A percentile compares a stretch with the other conserved stretches of the same genome.
These are phyloP conservation scores for Didymosphaeria variabile DNA, from an alignment of 2,329 filamentous ascomycete species.

Conservation along the genomic window DNA sequence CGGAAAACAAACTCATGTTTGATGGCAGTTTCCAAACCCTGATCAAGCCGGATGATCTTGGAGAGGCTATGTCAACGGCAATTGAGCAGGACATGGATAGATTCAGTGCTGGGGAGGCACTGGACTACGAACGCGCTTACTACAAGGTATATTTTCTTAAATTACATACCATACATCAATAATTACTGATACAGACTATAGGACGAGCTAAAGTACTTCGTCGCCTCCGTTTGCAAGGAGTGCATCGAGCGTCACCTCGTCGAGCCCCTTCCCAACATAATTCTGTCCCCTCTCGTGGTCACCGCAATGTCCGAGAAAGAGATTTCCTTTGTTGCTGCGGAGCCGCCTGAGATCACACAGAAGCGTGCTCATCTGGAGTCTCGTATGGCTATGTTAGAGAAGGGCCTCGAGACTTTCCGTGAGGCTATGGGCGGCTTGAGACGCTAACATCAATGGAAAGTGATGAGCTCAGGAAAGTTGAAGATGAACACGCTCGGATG, in stretches of 20 bases:
- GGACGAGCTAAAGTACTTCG: conserved; percentile 46
- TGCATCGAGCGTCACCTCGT: conserved; percentile 49
- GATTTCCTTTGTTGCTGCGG: conserved; percentile 44
- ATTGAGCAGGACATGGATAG: conserved; percentile 41
- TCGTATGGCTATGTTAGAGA: conserved; percentile 45
- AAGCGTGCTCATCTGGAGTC: conserved; percentile 40
- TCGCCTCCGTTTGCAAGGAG: conserved; percentile 39
- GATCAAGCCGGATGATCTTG: conserved; percentile 3
- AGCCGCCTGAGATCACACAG: conserved; percentile 39
- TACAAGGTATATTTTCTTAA: conserved; percentile 27
- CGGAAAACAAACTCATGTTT: background rate
- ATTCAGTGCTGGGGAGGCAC: conserved; percentile 40
- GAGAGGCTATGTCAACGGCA: conserved; percentile 2
- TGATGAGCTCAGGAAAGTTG: background rate
- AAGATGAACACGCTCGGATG: background rate
- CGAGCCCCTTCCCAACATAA: conserved; percentile 30
- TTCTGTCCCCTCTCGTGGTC: conserved; percentile 43
- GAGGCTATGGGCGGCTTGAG: conserved; percentile 20
- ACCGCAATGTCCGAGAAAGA: conserved; percentile 45
- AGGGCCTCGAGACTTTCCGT: conserved; percentile 45
- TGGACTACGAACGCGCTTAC: conserved; percentile 44
- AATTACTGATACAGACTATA: conserved; percentile 13
- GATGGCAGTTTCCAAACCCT: background rate
- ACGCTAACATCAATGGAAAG: background rate
- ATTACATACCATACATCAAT: background rate